Conservation (phyloP, 2,329 filamentous ascomycete genomes). For the Fusarium xyrophilum region DNA sequence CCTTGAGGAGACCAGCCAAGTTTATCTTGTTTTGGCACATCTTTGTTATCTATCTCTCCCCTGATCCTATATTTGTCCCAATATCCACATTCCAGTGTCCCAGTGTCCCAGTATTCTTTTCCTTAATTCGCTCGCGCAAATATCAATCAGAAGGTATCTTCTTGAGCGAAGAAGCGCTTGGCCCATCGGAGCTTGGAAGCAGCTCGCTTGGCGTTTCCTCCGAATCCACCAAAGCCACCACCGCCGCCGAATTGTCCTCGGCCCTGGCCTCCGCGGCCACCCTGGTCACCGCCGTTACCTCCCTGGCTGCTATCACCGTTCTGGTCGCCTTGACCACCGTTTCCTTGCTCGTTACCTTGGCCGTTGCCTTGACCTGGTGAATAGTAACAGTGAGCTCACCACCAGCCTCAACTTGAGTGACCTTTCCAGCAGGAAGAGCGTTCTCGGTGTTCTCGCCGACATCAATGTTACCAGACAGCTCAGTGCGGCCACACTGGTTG, state of each 20-base stretch:
- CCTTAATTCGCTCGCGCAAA: neutral
- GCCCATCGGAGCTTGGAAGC: constrained; percentile 22
- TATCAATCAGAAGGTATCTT: neutral
- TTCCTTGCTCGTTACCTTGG: neutral
- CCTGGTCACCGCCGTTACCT: neutral
- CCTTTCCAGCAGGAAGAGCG: constrained; percentile 52
- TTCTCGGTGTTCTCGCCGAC: constrained; percentile 63
- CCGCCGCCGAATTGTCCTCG: neutral
- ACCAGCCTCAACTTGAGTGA: constrained; percentile 59
- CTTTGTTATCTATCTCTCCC: constrained; percentile 1
- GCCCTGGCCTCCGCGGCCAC: neutral
- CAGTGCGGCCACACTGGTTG: constrained; percentile 68
- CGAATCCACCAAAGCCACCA: constrained; percentile 3
- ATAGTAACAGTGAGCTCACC: constrained; percentile 62
- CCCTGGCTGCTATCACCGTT: neutral
- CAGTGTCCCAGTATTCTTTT: neutral
- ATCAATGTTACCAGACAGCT: constrained; percentile 67
- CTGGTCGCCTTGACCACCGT: neutral
- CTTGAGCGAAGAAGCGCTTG: constrained; percentile 5
- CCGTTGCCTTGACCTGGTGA: constrained; percentile 62
- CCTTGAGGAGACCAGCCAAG: neutral
- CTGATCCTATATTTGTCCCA: neutral
- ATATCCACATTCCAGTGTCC: neutral
- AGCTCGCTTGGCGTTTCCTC: constrained; percentile 24
- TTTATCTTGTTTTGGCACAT: neutral